A percentile compares a stretch with the other conserved stretches of the same genome.
phyloP scores from a whole-genome alignment of 139 green algal genomes.

The Gonium pectorale region DNA sequence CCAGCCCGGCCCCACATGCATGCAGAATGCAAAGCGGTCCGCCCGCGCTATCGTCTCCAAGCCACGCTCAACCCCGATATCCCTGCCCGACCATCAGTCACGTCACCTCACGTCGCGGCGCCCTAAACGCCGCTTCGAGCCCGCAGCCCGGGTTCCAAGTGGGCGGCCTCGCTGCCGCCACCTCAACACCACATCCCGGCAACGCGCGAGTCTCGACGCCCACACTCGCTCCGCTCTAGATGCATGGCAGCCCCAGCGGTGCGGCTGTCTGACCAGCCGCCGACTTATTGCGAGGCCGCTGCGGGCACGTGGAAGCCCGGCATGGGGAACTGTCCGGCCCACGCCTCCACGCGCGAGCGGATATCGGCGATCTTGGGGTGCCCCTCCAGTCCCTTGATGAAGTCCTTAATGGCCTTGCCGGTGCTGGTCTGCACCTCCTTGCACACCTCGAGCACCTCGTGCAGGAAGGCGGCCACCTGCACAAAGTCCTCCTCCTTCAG shows the following conservation, averaged over 20 bases:
- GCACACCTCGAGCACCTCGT: constrained; percentile 77
- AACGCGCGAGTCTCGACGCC: not conserved
- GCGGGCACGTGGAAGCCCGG: constrained; percentile 55
- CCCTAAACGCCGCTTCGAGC: too few relatives aligned
- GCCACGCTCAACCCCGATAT: too few relatives aligned
- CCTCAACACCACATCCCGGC: not conserved
- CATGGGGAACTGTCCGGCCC: constrained; percentile 66
- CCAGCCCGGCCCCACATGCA: not conserved
- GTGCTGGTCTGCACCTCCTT: constrained; percentile 82
- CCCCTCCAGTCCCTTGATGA: constrained; percentile 59
- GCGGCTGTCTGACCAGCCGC: not conserved
- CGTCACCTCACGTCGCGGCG: too few relatives aligned
- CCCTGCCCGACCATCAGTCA: too few relatives aligned
- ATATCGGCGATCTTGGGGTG: constrained; percentile 59
- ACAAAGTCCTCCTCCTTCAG: constrained; percentile 91
- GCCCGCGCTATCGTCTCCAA: too few relatives aligned
- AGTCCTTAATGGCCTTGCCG: constrained; percentile 93
- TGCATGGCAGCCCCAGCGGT: not conserved
- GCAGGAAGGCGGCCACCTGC: constrained; percentile 88
- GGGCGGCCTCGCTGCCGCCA: too few relatives aligned
- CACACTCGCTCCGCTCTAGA: not conserved
- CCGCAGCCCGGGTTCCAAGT: not conserved
- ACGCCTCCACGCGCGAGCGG: constrained; percentile 61
- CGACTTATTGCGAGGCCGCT: not conserved
- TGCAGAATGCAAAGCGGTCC: not conserved